Percentiles rank a stretch among this genome's conserved stretches.
Conservation (phyloP, 2,329 filamentous ascomycete species). For the Raffaelea arxii region DNA sequence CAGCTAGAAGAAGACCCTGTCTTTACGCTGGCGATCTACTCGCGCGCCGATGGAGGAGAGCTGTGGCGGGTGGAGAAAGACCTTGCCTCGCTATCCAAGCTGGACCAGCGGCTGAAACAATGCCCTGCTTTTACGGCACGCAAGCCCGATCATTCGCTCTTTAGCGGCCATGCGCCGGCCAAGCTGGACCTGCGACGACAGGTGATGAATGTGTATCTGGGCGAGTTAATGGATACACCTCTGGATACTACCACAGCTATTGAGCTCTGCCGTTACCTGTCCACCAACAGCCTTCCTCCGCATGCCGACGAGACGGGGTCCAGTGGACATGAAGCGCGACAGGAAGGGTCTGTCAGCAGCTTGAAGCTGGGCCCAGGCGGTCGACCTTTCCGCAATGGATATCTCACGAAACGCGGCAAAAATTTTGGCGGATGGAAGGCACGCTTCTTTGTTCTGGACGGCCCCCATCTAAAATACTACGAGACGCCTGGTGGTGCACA, state of each 20-base stretch:
- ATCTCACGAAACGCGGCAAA: constrained; percentile 92
- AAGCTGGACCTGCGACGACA: constrained; percentile 80
- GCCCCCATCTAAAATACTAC: constrained; percentile 71
- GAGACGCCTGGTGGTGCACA: constrained; percentile 85
- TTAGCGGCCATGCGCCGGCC: constrained; percentile 85
- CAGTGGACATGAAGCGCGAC: constrained; percentile 18
- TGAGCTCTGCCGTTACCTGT: constrained; percentile 81
- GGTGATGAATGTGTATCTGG: constrained; percentile 77
- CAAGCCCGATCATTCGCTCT: constrained; percentile 76
- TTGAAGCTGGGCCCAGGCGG: constrained; percentile 48
- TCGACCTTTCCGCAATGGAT: constrained; percentile 70
- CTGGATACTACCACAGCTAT: constrained; percentile 69
- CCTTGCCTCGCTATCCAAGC: constrained; percentile 64
- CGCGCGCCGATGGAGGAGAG: constrained; percentile 64
- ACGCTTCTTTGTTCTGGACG: constrained; percentile 51
- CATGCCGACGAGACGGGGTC: constrained; percentile 46
- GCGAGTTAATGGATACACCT: constrained; percentile 71
- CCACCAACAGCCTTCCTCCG: constrained; percentile 51
- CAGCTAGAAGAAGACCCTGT: constrained; percentile 86
- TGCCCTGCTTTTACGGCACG: constrained; percentile 61
- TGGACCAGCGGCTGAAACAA: constrained; percentile 74
- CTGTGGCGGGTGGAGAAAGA: constrained; percentile 96
- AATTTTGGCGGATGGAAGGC: constrained; percentile 99
- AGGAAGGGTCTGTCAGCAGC: constrained; percentile 20
- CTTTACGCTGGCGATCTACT: constrained; percentile 80